Percentiles rank a stretch among this genome's conserved stretches.
Conservation (phyloP, 345 rosid genomes). For the Geranium rotundifolium region DNA sequence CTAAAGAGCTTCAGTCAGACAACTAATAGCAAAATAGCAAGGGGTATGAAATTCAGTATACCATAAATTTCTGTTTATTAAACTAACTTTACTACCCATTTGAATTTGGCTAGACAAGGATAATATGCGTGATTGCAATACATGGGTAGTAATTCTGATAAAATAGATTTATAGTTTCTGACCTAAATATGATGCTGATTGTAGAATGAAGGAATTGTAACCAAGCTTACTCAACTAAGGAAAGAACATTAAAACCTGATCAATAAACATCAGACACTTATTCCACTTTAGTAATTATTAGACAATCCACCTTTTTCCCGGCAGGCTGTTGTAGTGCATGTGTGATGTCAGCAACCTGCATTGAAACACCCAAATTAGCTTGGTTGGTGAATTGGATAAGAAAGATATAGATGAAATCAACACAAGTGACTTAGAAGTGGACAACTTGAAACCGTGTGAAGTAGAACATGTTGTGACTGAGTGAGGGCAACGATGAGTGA, state of each 20-base stretch:
- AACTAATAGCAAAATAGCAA: background rate
- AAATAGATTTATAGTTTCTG: too few species aligned
- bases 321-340: conserved; percentile 97
- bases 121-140: too few species aligned
- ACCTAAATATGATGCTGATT: too few species aligned
- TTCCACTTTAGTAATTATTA: background rate
- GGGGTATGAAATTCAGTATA: background rate
- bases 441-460: too few species aligned
- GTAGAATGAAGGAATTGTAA: too few species aligned
- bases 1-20: background rate
- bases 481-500: background rate
- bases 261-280: background rate
- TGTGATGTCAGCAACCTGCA: conserved; percentile 87
- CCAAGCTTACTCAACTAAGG: background rate
- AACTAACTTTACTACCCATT: background rate
- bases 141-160: too few species aligned
- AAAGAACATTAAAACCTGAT: too few species aligned
- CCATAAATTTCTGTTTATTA: background rate
- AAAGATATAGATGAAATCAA: conserved; percentile 2
- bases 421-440: background rate
- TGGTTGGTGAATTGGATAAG: background rate
- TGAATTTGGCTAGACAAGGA: too few species aligned
- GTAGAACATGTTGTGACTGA: background rate
- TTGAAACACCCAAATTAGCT: conserved; percentile 9
- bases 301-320: conserved; percentile 55